Evolutionary conservation across 1,284 basidiomycete genomes (phyloP).

Genomic region (Sporisorium sorghi): DNA sequence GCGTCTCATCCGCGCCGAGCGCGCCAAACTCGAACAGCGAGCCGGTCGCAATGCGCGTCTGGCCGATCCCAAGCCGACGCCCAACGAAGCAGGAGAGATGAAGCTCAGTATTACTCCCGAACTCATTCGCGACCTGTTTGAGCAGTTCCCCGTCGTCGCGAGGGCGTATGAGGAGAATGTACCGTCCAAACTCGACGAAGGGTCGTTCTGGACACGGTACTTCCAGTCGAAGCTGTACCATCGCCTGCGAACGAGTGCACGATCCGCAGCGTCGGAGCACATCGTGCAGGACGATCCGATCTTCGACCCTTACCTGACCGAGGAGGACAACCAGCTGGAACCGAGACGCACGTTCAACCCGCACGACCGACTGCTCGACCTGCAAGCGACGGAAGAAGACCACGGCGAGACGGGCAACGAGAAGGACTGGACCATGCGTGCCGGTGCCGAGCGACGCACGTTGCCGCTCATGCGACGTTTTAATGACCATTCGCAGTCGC

Average conservation of each 20-base stretch:
- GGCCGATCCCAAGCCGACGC: conserved; percentile 65
- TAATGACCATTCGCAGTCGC: conserved; percentile 92
- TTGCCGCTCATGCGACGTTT: conserved; percentile 95
- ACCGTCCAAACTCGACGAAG: conserved; percentile 85
- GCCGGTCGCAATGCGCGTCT: conserved; percentile 63
- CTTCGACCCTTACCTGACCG: conserved; percentile 93
- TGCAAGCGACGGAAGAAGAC: conserved; percentile 90
- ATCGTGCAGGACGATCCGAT: conserved; percentile 90
- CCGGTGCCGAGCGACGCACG: conserved; percentile 85
- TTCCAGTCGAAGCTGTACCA: conserved; percentile 96
- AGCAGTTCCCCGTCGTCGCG: conserved; percentile 94
- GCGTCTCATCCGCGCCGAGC: conserved; percentile 61
- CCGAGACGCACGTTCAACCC: conserved; percentile 79
- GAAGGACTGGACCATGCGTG: conserved; percentile 93
- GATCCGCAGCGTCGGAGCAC: conserved; percentile 84
- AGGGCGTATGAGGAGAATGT: conserved; percentile 93
- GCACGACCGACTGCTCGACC: conserved; percentile 83
- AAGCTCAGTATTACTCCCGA: conserved; percentile 93
- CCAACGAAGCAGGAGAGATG: conserved; percentile 71
- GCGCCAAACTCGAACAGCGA: conserved; percentile 57
- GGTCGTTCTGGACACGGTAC: conserved; percentile 95
- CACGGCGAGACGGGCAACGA: conserved; percentile 90
- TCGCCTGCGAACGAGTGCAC: conserved; percentile 89
- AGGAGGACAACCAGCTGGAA: conserved; percentile 90
- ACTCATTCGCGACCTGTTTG: conserved; percentile 93